Conservation (phyloP, 1,284 basidiomycete species). For the Xanthoconium separans region DNA sequence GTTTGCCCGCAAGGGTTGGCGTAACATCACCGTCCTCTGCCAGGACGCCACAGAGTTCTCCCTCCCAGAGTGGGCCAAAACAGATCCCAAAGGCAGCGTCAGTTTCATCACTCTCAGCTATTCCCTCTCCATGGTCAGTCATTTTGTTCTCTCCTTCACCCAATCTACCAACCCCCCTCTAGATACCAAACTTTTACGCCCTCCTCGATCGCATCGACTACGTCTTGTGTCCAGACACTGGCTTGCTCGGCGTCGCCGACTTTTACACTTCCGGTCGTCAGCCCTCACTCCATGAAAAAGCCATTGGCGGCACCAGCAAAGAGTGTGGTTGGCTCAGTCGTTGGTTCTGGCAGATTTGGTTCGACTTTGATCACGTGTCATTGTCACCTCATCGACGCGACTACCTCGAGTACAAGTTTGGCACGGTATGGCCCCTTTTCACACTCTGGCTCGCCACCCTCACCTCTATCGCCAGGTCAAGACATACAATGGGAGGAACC, state of each 20-base stretch:
- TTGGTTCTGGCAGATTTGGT: constrained; percentile 85
- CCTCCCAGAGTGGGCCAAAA: constrained; percentile 59
- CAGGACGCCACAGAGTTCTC: constrained; percentile 75
- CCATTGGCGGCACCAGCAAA: constrained; percentile 69
- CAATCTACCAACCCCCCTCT: neutral
- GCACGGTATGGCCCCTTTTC: constrained; percentile 45
- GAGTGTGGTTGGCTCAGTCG: constrained; percentile 73
- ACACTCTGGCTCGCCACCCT: neutral
- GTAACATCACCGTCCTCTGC: constrained; percentile 72
- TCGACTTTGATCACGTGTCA: constrained; percentile 77
- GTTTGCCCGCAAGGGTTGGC: constrained; percentile 70
- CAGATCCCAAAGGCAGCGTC: constrained; percentile 54
- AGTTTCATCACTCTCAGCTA: constrained; percentile 70
- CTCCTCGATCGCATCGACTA: constrained; percentile 72
- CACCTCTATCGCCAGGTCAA: constrained; percentile 43
- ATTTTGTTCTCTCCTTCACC: neutral
- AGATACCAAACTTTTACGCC: constrained; percentile 74
- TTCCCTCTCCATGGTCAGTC: constrained; percentile 66
- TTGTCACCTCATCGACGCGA: constrained; percentile 68
- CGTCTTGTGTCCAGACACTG: constrained; percentile 63
- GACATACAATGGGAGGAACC: constrained; percentile 73
- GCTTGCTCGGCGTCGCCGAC: constrained; percentile 74
- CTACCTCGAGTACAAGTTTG: constrained; percentile 83
- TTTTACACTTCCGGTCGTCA: constrained; percentile 75
- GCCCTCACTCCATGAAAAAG: constrained; percentile 56